Evolutionary conservation across 768 basidiomycete genomes (phyloP).

Genomic region (Lactarius hengduanensis): DNA sequence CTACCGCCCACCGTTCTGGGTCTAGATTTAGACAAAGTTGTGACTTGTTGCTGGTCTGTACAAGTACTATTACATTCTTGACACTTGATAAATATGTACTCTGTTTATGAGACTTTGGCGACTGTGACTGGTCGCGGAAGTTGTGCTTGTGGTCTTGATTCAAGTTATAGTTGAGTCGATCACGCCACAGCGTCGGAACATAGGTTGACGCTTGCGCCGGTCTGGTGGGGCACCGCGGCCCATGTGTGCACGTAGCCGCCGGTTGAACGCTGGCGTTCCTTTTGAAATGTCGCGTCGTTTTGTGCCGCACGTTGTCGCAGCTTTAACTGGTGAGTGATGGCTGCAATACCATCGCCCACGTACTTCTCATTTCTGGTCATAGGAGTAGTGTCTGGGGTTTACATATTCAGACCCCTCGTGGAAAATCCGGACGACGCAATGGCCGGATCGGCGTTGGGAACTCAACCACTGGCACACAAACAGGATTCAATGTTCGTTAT

Average conservation of each 20-base stretch:
- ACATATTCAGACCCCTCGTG: constrained; percentile 24
- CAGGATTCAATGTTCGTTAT: not conserved
- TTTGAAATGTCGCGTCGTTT: constrained; percentile 17
- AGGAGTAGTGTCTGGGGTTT: constrained; percentile 25
- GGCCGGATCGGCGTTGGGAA: not conserved
- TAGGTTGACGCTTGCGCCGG: constrained; percentile 19
- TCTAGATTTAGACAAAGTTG: not conserved
- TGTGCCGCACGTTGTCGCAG: constrained; percentile 37
- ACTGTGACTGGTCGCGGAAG: not conserved
- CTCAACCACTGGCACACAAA: not conserved
- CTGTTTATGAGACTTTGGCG: not conserved
- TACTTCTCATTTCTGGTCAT: not conserved
- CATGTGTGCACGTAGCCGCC: not conserved
- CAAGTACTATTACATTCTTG: not conserved
- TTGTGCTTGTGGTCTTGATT: not conserved
- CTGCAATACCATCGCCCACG: not conserved
- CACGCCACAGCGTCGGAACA: constrained; percentile 17
- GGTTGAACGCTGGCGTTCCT: not conserved
- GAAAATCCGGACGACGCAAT: not conserved
- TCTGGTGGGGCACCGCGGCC: not conserved
- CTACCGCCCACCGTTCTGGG: not conserved
- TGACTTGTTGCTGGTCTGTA: not conserved
- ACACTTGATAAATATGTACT: not conserved
- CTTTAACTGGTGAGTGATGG: constrained; percentile 47
- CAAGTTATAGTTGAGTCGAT: not conserved